Evolutionary conservation across 2,329 filamentous ascomycete species (phyloP).

Genomic region (Fusarium zealandicum): DNA sequence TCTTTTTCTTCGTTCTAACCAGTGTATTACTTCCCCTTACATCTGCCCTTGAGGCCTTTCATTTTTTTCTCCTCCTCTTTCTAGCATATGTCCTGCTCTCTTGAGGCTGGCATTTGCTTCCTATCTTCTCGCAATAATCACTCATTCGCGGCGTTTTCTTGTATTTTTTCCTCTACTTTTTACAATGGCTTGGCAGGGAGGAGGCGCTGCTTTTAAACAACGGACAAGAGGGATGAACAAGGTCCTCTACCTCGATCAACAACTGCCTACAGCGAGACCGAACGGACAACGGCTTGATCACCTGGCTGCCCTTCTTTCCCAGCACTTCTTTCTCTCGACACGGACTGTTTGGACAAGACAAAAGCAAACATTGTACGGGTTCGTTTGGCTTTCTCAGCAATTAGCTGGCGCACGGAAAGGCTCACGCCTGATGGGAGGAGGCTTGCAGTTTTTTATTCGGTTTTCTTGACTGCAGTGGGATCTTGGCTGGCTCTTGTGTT

Average conservation of each 20-base stretch:
- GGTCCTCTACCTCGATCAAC: background rate
- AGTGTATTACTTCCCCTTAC: constrained; percentile 33
- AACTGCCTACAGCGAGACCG: background rate
- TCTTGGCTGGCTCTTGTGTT: background rate
- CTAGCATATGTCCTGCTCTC: constrained; percentile 6
- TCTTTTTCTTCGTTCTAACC: constrained; percentile 27
- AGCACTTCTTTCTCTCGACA: background rate
- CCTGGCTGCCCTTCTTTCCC: constrained; percentile 4
- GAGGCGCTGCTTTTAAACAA: constrained; percentile 8
- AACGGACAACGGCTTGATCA: background rate
- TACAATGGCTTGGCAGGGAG: background rate
- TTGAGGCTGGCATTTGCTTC: constrained; percentile 29
- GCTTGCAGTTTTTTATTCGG: background rate
- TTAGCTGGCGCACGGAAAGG: constrained; percentile 28
- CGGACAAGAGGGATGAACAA: constrained; percentile 6
- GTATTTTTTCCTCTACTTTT: background rate
- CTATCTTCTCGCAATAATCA: constrained; percentile 10
- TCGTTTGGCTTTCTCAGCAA: constrained; percentile 24
- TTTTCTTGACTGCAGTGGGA: background rate
- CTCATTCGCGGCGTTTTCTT: constrained; percentile 27
- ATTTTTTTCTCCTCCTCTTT: constrained; percentile 21
- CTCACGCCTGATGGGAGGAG: constrained; percentile 11
- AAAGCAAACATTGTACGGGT: constrained; percentile 26
- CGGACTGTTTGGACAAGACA: constrained; percentile 30
- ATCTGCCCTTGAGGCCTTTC: constrained; percentile 20